phyloP scores from a whole-genome alignment of 1,139 yeast genomes.

The Blastobotrys petasosporus region DNA sequence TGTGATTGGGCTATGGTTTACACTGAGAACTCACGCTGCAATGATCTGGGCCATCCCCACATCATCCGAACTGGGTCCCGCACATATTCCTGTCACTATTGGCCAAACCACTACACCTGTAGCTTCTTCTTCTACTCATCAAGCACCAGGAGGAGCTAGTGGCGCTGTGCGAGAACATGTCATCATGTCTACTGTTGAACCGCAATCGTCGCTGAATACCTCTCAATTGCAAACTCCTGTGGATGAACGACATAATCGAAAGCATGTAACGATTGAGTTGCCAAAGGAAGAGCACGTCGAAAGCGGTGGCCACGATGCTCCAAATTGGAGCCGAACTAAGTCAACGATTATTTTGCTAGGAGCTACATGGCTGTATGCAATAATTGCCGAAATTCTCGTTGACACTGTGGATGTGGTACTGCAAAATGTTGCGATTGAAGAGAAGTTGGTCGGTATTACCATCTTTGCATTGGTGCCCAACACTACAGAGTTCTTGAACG shows the following conservation, averaged over 20 bases:
- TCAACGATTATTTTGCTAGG: conserved; percentile 78
- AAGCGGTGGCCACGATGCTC: conserved; percentile 86
- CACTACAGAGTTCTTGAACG: conserved; percentile 93
- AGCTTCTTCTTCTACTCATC: not conserved
- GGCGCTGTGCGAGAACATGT: no score
- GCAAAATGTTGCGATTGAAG: conserved; percentile 67
- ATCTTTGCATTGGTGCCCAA: conserved; percentile 95
- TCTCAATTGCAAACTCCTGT: not conserved
- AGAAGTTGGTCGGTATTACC: conserved; percentile 87
- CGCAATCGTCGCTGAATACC: not conserved
- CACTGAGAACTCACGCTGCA: conserved; percentile 93
- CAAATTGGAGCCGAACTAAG: conserved; percentile 89
- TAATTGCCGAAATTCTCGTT: conserved; percentile 91
- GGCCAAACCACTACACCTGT: not conserved
- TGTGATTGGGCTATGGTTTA: conserved; percentile 85
- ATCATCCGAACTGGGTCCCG: conserved; percentile 29
- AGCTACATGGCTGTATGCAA: conserved; percentile 82
- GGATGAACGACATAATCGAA: not conserved
- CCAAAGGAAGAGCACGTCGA: conserved; percentile 10
- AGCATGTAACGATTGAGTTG: conserved; percentile 17
- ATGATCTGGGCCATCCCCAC: conserved; percentile 83
- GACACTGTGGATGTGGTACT: conserved; percentile 90
- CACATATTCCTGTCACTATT: not conserved
- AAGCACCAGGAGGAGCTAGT: not conserved
- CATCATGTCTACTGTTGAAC: no score